Base-by-base conservation (phyloP, 257 asterid genomes). In the Paulownia fortunei region DNA sequence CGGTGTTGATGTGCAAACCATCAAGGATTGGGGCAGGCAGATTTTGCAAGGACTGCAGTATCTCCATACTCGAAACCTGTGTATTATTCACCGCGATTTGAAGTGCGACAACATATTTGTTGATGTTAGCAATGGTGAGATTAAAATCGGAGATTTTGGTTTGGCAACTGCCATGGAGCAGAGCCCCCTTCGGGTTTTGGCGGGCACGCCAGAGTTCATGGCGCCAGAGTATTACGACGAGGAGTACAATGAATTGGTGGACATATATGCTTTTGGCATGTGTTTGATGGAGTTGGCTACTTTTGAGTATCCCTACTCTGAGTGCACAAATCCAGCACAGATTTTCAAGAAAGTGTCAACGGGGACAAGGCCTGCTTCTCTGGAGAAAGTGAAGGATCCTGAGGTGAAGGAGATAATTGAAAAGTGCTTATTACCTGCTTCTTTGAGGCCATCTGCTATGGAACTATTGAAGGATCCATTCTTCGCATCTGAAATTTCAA, bases 391-490 rank as follows among this genome's bases (percentile, higher is more conserved):
- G 8, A 56, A 26, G 73, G 86, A 88, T 72, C 23, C 65, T 6
- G 80, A 81, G 60, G 83, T 85, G 18, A 89, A 72, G 84, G 79
- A 24, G 30, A 79, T 86, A 15, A 86, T 86, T 8, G 86, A 79
- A 0, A 86, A 63, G 75, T 88, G 92, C 76, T 73, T 88, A 16
- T 74, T 68, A 19, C 87, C 87, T 13, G 87, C 83, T 47, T 72
- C 81, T 11, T 58, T 58, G 82, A 80, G 93, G 85, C 89, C 87
- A 4, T 78, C 87, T 39, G 91, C 93, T 39, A 24, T 27, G 16
- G 84, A 89, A 51, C 84, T 89, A 15, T 72, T 89, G 74, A 85
- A 83, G 23, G 85, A 87, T 67, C 87, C 89, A 5, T 89, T 87
- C 79, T 85, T 86, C 55, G 70, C 80, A 18, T 49, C 27, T 34